These are phyloP conservation scores for Scutellaria barbata DNA, from an alignment of 257 asterid species.

Conservation along the genomic window DNA sequence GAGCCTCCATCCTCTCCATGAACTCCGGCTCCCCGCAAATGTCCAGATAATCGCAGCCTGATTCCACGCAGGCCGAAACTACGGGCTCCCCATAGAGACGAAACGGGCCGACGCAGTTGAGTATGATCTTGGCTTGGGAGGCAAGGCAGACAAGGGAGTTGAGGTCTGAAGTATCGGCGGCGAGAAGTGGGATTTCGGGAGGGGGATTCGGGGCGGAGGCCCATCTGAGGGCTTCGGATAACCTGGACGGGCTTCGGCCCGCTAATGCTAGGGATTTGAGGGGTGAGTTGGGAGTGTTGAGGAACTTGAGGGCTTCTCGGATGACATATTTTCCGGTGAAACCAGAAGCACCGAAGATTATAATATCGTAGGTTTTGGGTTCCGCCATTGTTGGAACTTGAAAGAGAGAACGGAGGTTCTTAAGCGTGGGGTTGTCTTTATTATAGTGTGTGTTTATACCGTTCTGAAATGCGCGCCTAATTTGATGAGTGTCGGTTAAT, in stretches of 20 bases:
- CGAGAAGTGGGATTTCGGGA: conserved; percentile 63
- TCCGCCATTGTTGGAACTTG: conserved; percentile 40
- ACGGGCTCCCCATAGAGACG: conserved; percentile 75
- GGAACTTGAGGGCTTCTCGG: conserved; percentile 78
- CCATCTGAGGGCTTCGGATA: conserved; percentile 65
- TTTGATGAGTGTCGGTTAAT: no score
- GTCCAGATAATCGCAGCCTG: conserved; percentile 78
- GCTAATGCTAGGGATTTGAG: conserved; percentile 68
- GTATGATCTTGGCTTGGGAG: conserved; percentile 55
- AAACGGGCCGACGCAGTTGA: conserved; percentile 83
- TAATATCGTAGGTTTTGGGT: conserved; percentile 53
- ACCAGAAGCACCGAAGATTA: conserved; percentile 80
- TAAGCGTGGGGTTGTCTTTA: neutral
- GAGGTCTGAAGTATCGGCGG: conserved; percentile 66
- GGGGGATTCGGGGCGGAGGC: conserved; percentile 55
- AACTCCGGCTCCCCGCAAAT: conserved; percentile 85
- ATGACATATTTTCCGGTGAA: conserved; percentile 78
- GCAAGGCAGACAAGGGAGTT: conserved; percentile 59
- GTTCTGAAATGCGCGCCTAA: conserved; percentile 26
- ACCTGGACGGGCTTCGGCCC: conserved; percentile 59
- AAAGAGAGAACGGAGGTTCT: neutral
- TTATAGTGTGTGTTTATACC: neutral
- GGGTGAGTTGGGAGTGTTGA: conserved; percentile 62
- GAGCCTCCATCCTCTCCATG: conserved; percentile 73
- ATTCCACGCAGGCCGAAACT: conserved; percentile 63